Evolutionary conservation across 2,329 filamentous ascomycete species (phyloP), one percentile per base, ranked within the genome.

Genomic region (Blastomyces parvus): DNA sequence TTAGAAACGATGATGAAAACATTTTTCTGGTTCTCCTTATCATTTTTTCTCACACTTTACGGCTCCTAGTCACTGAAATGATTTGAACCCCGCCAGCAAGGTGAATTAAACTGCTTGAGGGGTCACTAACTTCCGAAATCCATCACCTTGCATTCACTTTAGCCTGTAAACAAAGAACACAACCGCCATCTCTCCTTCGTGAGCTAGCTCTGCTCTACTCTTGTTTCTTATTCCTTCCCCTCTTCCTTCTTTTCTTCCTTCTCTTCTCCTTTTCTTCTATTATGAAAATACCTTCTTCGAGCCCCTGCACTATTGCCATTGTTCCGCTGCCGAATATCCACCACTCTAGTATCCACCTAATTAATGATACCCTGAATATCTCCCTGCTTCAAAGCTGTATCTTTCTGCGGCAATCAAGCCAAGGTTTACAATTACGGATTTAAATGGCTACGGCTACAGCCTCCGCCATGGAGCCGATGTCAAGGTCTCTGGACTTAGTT

Each of bases 361-460:
- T 56, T 56, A 22, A 19, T 56, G 27, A 19, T 33, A 27, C 38
- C 53, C 33, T 38, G 57, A 59, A 38, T 33, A 38, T 42, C 33
- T 5, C 30, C 30, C 38, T 59, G 30, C 3, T 25, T 44, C 30
- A 19, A 6, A 6, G 5, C 13, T 50, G 11, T 52, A 61, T 61
- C 48, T n/a, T 61, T 27, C 33, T 33, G 27, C 25, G 17, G 17
- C 46, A 9, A 48, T 48, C 46, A 42, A 33, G 19, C 36, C 19
- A 46, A 33, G 22, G 36, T 40, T 46, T 48, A 19, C 7, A 48
- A 48, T 22, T 22, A 48, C 46, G 2, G 22, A 48, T 48, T 48
- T 3, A 48, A 27, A 69, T 69, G 67, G 66, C 66, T 56, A 64
- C 66, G 50, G 22, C 63, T 25, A 46, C 61, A 56, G 36, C 58